Evolutionary conservation across 495 filamentous ascomycete genomes (phyloP).

Genomic region (Bacidia rubella): DNA sequence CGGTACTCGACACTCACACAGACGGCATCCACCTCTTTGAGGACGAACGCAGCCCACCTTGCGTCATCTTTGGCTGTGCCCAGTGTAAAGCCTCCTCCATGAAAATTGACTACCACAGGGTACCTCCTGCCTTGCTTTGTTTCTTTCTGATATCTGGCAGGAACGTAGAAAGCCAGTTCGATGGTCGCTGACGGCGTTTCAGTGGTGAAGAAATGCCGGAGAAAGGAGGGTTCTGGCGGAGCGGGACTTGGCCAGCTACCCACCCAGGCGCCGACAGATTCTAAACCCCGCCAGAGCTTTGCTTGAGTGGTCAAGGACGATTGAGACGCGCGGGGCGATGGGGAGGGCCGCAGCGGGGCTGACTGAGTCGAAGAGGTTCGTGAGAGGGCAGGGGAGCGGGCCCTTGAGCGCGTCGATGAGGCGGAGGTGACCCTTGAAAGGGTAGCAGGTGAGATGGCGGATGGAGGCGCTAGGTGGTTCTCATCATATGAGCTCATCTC

Average conservation of each 20-base stretch:
- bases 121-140: constrained; percentile 28
- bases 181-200: constrained; percentile 39
- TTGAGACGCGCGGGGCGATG: constrained; percentile 15
- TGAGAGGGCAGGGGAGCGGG: neutral
- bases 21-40: constrained; percentile 47
- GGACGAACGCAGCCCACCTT: constrained; percentile 46
- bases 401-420: neutral
- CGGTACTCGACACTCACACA: constrained; percentile 62
- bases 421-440: neutral
- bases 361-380: neutral
- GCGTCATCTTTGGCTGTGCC: constrained; percentile 58
- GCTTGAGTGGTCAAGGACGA: constrained; percentile 42
- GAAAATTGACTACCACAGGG: constrained; percentile 59
- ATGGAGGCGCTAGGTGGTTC: neutral
- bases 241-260: constrained; percentile 55
- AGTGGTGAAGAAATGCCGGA: constrained; percentile 46
- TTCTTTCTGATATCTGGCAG: constrained; percentile 40
- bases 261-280: constrained; percentile 64
- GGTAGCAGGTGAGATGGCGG: neutral
- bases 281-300: constrained; percentile 61
- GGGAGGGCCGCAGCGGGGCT: constrained; percentile 27
- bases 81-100: constrained; percentile 69
- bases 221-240: constrained; percentile 55
- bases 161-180: constrained; percentile 69
- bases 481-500: neutral